Percentiles rank a stretch among this genome's conserved stretches.
Conservation (phyloP, 2,329 filamentous ascomycete species). For the Penicillium vulpinum region DNA sequence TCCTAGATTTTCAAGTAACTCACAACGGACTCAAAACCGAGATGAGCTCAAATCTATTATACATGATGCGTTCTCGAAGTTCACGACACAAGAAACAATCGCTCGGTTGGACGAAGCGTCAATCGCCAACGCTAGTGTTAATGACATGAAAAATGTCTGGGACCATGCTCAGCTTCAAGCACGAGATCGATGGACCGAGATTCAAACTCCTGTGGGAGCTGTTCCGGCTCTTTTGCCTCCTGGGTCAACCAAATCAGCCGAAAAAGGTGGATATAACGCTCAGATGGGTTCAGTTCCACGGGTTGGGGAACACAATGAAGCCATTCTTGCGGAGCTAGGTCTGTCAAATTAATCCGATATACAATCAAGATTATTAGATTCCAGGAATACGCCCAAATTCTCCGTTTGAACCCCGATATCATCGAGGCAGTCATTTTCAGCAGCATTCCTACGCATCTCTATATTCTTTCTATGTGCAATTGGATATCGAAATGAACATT, state of each 20-base stretch:
- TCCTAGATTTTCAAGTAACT: constrained; percentile 51
- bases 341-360: neutral
- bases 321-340: constrained; percentile 50
- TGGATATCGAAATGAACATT: neutral
- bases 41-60: constrained; percentile 51
- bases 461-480: neutral
- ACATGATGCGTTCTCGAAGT: constrained; percentile 41
- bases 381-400: too few relatives aligned
- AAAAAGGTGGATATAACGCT: constrained; percentile 18
- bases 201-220: constrained; percentile 49
- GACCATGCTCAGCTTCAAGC: constrained; percentile 55
- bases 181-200: constrained; percentile 53
- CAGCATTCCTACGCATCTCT: too few relatives aligned
- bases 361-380: neutral
- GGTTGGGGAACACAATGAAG: constrained; percentile 54
- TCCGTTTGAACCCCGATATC: too few relatives aligned
- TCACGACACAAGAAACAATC: constrained; percentile 45
- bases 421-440: too few relatives aligned
- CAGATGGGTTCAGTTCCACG: constrained; percentile 44
- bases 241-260: constrained; percentile 38
- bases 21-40: constrained; percentile 50
- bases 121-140: constrained; percentile 59
- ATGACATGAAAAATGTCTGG: constrained; percentile 58
- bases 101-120: constrained; percentile 48
- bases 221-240: constrained; percentile 55